Base-by-base conservation (phyloP, 2,329 filamentous ascomycete species). In the Cladophialophora bantiana region DNA sequence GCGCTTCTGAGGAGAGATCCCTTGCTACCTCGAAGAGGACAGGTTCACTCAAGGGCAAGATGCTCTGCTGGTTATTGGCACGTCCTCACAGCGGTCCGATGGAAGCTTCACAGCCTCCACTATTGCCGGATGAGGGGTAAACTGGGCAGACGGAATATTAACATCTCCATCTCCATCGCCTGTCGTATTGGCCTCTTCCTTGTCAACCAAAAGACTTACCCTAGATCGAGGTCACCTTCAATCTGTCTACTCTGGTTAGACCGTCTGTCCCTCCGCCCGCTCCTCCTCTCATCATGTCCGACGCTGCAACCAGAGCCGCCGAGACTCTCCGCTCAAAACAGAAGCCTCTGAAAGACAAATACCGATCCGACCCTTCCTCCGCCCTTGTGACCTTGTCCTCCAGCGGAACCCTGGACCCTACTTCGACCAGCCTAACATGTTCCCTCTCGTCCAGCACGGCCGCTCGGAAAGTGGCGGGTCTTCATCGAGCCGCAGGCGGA, bases 401-500 rank as follows among this genome's bases (percentile, higher is more conserved):
- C 2, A 75, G 75, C 32, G 82, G 82, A 60, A 77, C 74, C 15
- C 79, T 84, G 65, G 80, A 83, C 74, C 70, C 73, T 38, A 78
- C 77, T 62, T 80, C 77, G 42, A 69, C 69, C 7, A 66, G 63
- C 36, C 82, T 84, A 60, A 80, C 81, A 65, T 84, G 82, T 77
- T 82, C 81, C 57, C 76, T 84, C 40, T 81, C 79, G 18, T 77
- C 80, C 62, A 73, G 78, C 35, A 77, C 80, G 4, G 74, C 78
- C 64, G 81, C 82, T 10, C 74, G 79, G 36, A 79, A 78, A 62
- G 74, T 82, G 54, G 82, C 82, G 1, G 82, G 82, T 35, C 76
- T 84, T 45, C 82, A 84, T 70, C 79, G 78, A 52, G 80, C 79
- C 69, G 82, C 82, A 2, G 82, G 82, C 42, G 82, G 82, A 45